Evolutionary conservation across 2,329 filamentous ascomycete species (phyloP), one percentile per base, ranked within the genome.

Genomic region (Diaporthe helianthi): DNA sequence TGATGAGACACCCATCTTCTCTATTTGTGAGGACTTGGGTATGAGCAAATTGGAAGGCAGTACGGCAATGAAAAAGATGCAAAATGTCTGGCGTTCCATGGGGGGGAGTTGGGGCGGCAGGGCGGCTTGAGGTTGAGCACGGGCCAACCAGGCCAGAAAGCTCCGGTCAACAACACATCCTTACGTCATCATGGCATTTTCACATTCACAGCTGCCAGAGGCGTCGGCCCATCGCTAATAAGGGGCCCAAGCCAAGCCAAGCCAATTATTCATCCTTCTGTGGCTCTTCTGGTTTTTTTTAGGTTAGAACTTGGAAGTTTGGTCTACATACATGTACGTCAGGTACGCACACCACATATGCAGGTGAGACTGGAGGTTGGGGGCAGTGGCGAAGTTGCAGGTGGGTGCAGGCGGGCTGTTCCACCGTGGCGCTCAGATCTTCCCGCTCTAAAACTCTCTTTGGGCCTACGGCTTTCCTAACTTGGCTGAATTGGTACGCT

Each of bases 101-200:
- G n/a, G n/a, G n/a, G n/a, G n/a, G n/a, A n/a, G n/a, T n/a, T n/a
- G n/a, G n/a, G n/a, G n/a, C n/a, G n/a, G n/a, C n/a, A n/a, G n/a
- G n/a, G n/a, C n/a, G 54, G 36, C n/a, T 49, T 10, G 58, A 47
- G 58, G 44, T 36, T 49, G 58, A 63, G 41, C 58, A 49, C 58
- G 41, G 41, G 9, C 58, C 58, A 49, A n/a, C 29, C 26, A 17
- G 58, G 58, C n/a, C 58, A 9, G 49, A 63, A 63, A 24, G 58
- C 58, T 63, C 58, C 58, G 58, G 58, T 4, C 10, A 29, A 29
- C 33, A 44, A 33, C 44, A 12, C 3, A 15, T 12, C 9, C 36
- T 36, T 63, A 31, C 58, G 58, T 63, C 58, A 63, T 49, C 44
- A 63, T 63, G 58, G 58, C 58, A 63, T 63, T 63, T 63, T 29